Evolutionary conservation across 2,329 filamentous ascomycete species (phyloP).

Genomic region (Fusarium nygamai): DNA sequence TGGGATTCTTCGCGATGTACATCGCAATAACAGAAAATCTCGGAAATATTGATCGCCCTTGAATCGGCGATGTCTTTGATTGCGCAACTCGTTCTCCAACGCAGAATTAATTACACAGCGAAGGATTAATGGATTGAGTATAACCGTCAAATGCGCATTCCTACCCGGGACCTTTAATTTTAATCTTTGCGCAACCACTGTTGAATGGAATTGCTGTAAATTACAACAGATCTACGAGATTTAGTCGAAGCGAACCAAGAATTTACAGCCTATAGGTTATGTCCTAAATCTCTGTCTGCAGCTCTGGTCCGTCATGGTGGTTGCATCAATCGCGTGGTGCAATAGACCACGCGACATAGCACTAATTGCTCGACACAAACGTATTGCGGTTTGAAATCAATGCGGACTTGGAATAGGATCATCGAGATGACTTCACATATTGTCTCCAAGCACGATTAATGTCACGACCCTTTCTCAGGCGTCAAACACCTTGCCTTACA

Average conservation of each 20-base stretch:
- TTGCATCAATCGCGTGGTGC: not conserved
- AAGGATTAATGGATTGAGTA: not conserved
- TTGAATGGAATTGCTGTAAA: not conserved
- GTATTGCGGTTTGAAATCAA: not conserved
- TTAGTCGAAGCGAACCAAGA: not conserved
- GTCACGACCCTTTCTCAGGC: not conserved
- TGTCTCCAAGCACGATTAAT: not conserved
- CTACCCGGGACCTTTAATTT: not conserved
- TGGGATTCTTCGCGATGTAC: not conserved
- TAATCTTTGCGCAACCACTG: not conserved
- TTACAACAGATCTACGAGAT: not conserved
- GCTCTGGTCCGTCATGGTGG: not conserved
- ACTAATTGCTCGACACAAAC: rapidly evolving
- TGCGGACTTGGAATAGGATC: rapidly evolving
- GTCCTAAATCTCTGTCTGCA: not conserved
- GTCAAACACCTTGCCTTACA: not conserved
- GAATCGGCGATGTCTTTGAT: too few relatives aligned
- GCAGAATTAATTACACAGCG: rapidly evolving
- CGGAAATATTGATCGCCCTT: rapidly evolving
- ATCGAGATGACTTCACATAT: not conserved
- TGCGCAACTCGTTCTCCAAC: rapidly evolving
- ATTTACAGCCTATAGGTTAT: rapidly evolving
- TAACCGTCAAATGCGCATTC: not conserved
- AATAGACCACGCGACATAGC: too few relatives aligned
- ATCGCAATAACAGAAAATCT: not conserved